Conservation (phyloP, 1,284 basidiomycete species). For the Puccinia hordei region DNA sequence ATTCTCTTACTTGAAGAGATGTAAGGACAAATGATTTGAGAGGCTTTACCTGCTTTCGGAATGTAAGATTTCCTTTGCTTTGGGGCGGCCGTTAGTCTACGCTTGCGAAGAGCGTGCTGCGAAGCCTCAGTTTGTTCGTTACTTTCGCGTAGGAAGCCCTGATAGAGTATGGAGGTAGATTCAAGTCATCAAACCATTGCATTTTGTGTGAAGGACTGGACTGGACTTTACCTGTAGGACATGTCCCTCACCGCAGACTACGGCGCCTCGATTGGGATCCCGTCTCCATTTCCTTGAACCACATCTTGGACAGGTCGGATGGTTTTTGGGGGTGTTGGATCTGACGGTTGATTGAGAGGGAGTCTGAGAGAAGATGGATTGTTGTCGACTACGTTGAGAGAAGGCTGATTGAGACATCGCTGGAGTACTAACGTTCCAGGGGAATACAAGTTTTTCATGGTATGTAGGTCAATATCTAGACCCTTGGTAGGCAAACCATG, state of each 20-base stretch:
- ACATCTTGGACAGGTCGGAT: constrained; percentile 51
- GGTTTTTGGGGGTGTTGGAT: not conserved
- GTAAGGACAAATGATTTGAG: not conserved
- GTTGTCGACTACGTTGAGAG: not conserved
- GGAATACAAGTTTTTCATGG: too few relatives aligned
- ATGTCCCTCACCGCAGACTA: constrained; percentile 53
- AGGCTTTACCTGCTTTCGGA: constrained; percentile 12
- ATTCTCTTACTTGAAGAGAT: not conserved
- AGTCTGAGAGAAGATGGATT: constrained; percentile 1
- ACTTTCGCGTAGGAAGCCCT: constrained; percentile 41
- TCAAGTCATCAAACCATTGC: not conserved
- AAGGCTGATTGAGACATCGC: not conserved
- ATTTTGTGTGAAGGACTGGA: not conserved
- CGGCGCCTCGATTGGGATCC: constrained; percentile 50
- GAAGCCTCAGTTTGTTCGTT: constrained; percentile 29
- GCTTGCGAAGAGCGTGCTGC: constrained; percentile 15
- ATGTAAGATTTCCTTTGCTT: constrained; percentile 28
- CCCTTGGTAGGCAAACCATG: too few relatives aligned
- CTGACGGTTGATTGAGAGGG: not conserved
- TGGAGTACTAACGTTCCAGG: too few relatives aligned
- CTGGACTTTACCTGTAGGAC: constrained; percentile 51
- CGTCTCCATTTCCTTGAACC: constrained; percentile 52
- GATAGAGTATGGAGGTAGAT: too few relatives aligned
- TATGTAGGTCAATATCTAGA: too few relatives aligned
- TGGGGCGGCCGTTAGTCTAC: constrained; percentile 19